Conservation (phyloP, 106 monocot species). For the Xerophyta viscosa region DNA sequence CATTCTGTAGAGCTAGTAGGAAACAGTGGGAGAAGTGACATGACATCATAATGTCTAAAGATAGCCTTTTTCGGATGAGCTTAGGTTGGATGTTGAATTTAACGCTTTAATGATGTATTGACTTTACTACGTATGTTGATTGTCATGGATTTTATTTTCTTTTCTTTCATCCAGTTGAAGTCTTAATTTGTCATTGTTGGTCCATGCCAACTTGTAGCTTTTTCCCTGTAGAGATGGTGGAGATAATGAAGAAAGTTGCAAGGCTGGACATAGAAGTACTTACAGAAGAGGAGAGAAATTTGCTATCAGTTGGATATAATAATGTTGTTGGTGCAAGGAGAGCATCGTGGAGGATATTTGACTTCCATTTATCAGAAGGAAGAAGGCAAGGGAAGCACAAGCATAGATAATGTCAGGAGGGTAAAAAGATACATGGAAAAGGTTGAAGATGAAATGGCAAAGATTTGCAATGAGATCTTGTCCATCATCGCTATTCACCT, state of each 20-base stretch:
- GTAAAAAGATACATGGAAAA: slow-evolving; percentile 12
- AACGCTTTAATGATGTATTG: too few species aligned
- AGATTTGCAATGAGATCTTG: slow-evolving; percentile 20
- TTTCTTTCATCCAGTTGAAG: too few species aligned
- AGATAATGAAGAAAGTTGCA: slow-evolving; percentile 22
- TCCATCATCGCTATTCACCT: slow-evolving; percentile 29
- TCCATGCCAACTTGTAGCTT: neutral
- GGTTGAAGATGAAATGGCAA: slow-evolving; percentile 17
- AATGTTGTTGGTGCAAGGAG: slow-evolving; percentile 18
- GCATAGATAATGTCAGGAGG: slow-evolving; percentile 1
- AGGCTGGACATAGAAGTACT: slow-evolving; percentile 22
- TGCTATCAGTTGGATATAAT: slow-evolving; percentile 23
- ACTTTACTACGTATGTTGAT: neutral
- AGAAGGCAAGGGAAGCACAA: slow-evolving; percentile 3
- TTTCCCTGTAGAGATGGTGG: slow-evolving; percentile 17
- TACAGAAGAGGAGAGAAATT: slow-evolving; percentile 14
- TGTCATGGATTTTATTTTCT: neutral
- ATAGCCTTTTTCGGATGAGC: too few species aligned
- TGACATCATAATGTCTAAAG: too few species aligned
- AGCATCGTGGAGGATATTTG: slow-evolving; percentile 11
- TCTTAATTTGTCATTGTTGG: neutral
- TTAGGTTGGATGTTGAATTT: too few species aligned
- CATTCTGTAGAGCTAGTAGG: too few species aligned
- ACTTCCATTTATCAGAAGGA: slow-evolving; percentile 15
- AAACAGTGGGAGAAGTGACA: too few species aligned